Base-by-base conservation (phyloP, 2,329 filamentous ascomycete species). In the Pezicula neosporulosa region DNA sequence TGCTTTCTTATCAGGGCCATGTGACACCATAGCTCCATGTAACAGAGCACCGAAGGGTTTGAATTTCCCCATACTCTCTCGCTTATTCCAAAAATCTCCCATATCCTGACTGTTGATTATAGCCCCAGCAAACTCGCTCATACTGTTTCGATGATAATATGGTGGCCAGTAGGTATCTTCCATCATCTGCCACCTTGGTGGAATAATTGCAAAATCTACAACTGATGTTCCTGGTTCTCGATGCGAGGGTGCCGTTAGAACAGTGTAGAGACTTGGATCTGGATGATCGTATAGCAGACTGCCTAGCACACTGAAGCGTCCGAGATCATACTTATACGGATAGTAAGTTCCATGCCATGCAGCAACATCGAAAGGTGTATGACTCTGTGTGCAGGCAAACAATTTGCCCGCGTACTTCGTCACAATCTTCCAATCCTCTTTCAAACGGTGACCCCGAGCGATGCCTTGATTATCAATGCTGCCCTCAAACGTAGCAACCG, bases 271-370 rank as follows among this genome's bases (percentile, higher is more conserved):
- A 57, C 79, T 84, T 1, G 87, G 87, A 63, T 90, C 87, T 1
- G 86, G 86, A 64, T 91, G 87, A 66, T 90, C 87, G 61, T 21
- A 51, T 16, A 21, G 19, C 15, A 21, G 1, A 49, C 77, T 82
- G 24, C 86, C 87, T 44, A 90, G 81, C 44, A 81, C 82, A 70
- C 86, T 87, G 75, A 90, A 90, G 35, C 85, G 81, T 35, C 83
- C 85, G 1, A 90, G 76, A 60, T 90, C 87, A 70, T 90, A 91
- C 70, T 90, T 91, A 77, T 81, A 89, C 0, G 87, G 87, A 53
- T 86, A 85, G 69, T 89, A 90, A 58, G 81, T 87, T 36, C 87
- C 87, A 64, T 90, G 87, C 86, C 87, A 90, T 4, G 82, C 85
- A 1, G 89, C 86, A 0, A 90, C 80, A 61, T 91, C 86, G 61